A percentile compares a stretch with the other conserved stretches of the same genome.
Conservation (phyloP, 1,284 basidiomycete species). For the Ceratorhiza oryzae-sativae region DNA sequence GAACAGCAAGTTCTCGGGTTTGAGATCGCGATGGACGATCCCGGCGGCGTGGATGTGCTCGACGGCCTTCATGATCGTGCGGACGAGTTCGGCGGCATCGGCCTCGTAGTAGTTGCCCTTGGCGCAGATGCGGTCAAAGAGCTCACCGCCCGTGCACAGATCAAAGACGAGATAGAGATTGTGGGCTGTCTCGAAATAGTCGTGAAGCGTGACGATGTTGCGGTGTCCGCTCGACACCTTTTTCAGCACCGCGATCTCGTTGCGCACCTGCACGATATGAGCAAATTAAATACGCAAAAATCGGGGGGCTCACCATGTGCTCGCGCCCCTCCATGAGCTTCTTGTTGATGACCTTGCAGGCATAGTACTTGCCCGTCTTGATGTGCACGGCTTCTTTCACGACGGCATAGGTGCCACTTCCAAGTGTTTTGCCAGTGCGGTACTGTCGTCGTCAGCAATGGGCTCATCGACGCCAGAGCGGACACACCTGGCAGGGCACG, state of each 20-base stretch:
- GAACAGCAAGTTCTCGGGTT: constrained; percentile 98
- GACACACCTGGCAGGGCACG: constrained; percentile 42
- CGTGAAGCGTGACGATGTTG: constrained; percentile 91
- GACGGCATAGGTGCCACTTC: constrained; percentile 91
- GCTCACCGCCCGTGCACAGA: constrained; percentile 96
- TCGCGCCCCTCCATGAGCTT: constrained; percentile 95
- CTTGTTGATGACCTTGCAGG: constrained; percentile 97
- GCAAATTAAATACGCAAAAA: not conserved
- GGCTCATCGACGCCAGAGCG: not conserved
- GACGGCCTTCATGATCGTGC: constrained; percentile 87
- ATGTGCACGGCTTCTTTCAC: constrained; percentile 95
- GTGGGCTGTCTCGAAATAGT: constrained; percentile 98
- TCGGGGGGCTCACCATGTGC: constrained; percentile 70
- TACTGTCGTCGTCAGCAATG: constrained; percentile 63
- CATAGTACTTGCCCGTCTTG: constrained; percentile 83
- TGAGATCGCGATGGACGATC: constrained; percentile 97
- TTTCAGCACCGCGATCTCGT: constrained; percentile 96
- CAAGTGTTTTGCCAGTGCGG: constrained; percentile 90
- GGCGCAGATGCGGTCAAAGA: constrained; percentile 98
- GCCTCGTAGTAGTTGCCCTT: constrained; percentile 96
- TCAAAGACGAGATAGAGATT: constrained; percentile 97
- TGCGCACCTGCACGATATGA: constrained; percentile 72
- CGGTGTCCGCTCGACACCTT: constrained; percentile 88
- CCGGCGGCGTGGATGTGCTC: constrained; percentile 91
- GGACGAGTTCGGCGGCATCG: constrained; percentile 89